Percentiles rank a stretch among this genome's conserved stretches.
phyloP scores from a whole-genome alignment of 108 stramenopile genomes.

The Skeletonema tropicum region DNA sequence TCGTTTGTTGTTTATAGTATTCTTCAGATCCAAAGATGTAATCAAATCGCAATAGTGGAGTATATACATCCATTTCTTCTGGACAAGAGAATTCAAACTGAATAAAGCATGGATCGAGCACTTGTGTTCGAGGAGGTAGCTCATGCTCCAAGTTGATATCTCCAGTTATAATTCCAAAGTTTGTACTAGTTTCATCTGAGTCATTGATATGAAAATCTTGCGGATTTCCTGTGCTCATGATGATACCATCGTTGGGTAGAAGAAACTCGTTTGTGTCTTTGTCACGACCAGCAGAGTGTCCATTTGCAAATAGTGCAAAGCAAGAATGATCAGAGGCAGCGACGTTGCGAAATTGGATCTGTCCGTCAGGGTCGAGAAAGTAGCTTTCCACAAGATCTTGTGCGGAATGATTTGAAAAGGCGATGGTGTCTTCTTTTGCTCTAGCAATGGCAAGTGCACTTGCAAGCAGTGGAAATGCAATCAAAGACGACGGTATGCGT shows the following conservation, averaged over 20 bases:
- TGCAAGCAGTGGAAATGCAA: too few relatives aligned
- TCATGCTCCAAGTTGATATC: slow-evolving; percentile 23
- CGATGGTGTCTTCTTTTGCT: not conserved
- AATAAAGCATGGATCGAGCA: slow-evolving; percentile 28
- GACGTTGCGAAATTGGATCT: slow-evolving; percentile 36
- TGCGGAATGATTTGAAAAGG: slow-evolving; percentile 18
- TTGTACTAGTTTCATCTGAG: slow-evolving; percentile 15
- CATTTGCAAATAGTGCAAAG: slow-evolving; percentile 28
- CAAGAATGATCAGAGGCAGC: slow-evolving; percentile 27
- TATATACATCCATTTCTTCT: slow-evolving; percentile 13
- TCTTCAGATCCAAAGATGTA: slow-evolving; percentile 51
- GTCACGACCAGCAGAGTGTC: slow-evolving; percentile 24
- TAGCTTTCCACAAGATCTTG: slow-evolving; percentile 22
- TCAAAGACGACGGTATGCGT: too few relatives aligned
- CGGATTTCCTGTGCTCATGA: slow-evolving; percentile 30
- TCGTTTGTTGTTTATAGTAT: slow-evolving; percentile 21
- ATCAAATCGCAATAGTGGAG: slow-evolving; percentile 30
- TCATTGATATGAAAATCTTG: slow-evolving; percentile 29
- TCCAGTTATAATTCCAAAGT: slow-evolving; percentile 6
- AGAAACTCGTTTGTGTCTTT: slow-evolving; percentile 14
- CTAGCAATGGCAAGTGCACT: not conserved
- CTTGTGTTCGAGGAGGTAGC: not conserved
- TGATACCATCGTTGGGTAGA: slow-evolving; percentile 29
- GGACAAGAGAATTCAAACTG: slow-evolving; percentile 42
- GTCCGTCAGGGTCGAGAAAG: slow-evolving; percentile 23